Evolutionary conservation across 2,329 filamentous ascomycete genomes (phyloP).

Genomic region (Cyphellophora attinorum): DNA sequence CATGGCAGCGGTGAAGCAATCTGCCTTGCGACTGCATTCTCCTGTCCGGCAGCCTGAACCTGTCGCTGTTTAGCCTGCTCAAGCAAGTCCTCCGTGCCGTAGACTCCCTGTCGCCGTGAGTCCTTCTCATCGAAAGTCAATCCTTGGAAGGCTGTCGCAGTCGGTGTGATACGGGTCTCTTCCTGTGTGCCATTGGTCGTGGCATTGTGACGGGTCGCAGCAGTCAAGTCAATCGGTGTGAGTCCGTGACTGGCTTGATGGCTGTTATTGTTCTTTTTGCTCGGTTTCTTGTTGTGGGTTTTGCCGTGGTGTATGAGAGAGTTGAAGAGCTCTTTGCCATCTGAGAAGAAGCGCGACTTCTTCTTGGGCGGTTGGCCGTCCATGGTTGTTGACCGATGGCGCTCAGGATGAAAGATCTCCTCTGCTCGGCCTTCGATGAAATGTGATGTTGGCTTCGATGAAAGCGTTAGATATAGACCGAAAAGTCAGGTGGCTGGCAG

Average conservation of each 20-base stretch:
- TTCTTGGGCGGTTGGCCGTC: constrained; percentile 13
- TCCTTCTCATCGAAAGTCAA: not conserved
- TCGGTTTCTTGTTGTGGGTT: not conserved
- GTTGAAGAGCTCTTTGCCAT: constrained; percentile 13
- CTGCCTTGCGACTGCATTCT: not conserved
- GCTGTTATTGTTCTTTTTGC: not conserved
- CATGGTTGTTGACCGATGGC: constrained; percentile 7
- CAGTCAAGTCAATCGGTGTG: not conserved
- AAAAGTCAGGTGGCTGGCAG: too few species aligned
- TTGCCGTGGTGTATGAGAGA: constrained; percentile 6
- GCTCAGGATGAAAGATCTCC: too few species aligned
- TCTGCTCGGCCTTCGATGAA: too few species aligned
- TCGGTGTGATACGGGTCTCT: not conserved
- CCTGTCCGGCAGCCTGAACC: not conserved
- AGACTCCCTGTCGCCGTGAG: constrained; percentile 1
- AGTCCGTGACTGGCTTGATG: not conserved
- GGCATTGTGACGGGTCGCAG: not conserved
- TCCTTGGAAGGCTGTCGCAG: not conserved
- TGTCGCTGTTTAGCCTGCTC: not conserved
- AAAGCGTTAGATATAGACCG: too few species aligned
- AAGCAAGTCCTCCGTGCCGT: constrained; percentile 1
- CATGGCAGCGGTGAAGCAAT: not conserved
- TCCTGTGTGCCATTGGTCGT: not conserved
- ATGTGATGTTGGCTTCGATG: too few species aligned
- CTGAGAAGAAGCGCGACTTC: constrained; percentile 14